A percentile compares a stretch with the other conserved stretches of the same genome.
phyloP scores from a whole-genome alignment of 1,284 basidiomycete genomes.

The Laetiporus sulphureus region DNA sequence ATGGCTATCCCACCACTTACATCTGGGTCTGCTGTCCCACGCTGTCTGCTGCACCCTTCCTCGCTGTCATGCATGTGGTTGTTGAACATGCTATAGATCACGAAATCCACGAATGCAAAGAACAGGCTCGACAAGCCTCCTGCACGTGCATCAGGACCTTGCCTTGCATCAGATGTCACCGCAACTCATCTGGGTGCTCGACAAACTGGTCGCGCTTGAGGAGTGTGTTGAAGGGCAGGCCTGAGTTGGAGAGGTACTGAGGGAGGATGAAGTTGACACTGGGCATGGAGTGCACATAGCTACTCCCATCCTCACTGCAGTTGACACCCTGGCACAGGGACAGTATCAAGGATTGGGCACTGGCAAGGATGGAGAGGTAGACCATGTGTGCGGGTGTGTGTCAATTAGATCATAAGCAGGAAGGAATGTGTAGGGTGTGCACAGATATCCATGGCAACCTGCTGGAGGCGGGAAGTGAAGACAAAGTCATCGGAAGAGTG shows the following conservation, averaged over 20 bases:
- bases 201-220: constrained; percentile 41
- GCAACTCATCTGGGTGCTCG: constrained; percentile 15
- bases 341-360: not conserved
- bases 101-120: constrained; percentile 73
- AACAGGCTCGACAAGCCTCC: constrained; percentile 55
- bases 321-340: not conserved
- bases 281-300: constrained; percentile 69
- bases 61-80: constrained; percentile 48
- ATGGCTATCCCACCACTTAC: no score
- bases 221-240: constrained; percentile 66
- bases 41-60: no score
- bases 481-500: constrained; percentile 40
- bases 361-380: constrained; percentile 38
- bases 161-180: not conserved
- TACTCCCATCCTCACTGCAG: constrained; percentile 66
- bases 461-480: constrained; percentile 39
- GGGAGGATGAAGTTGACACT: constrained; percentile 36
- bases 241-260: constrained; percentile 56
- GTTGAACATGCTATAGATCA: constrained; percentile 72
- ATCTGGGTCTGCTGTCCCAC: no score
- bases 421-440: no score
- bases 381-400: constrained; percentile 21
- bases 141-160: constrained; percentile 1
- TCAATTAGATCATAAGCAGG: not conserved
- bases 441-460: constrained; percentile 41